Base-by-base conservation (phyloP, 2,329 filamentous ascomycete species). In the Fusarium hainanense region DNA sequence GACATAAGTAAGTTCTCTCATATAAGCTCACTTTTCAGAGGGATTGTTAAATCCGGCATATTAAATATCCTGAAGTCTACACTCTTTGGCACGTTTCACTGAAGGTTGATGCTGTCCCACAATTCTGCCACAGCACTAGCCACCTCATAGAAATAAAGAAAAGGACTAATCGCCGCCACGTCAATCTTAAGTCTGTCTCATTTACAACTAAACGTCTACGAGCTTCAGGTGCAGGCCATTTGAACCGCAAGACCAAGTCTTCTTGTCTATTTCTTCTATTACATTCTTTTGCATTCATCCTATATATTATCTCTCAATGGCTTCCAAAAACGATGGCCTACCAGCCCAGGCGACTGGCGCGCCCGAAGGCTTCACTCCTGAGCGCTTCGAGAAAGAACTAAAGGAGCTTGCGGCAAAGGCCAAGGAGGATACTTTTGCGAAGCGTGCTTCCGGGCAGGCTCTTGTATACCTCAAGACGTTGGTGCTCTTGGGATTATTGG, bases 341-440 rank as follows among this genome's bases (percentile, higher is more conserved):
- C 42, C 40, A 40, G 42, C 69, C 51, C 65, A 66, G 73, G 73
- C 71, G 68, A 55, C 70, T 68, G 68, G 58, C 58, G 55, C 69
- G 62, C 61, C 77, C 16, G 67, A 77, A 54, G 73, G 80, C 41
- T 82, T 84, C 74, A 85, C 84, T 6, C 83, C 83, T n/a, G 81
- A 86, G 63, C 81, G 80, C 50, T 88, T 88, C 72, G 85, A 88
- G 72, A 79, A 80, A 61, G 87, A 89, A 71, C 84, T 89, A 57
- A 81, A 84, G 69, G 74, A 79, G 37, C 82, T 89, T 14, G 85
- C 86, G 10, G 74, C 76, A 41, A 85, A 85, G 69, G 79, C 80
- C 43, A 75, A 74, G 51, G 66, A 68, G 27, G 73, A 79, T 64
- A 76, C 76, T 2, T 75, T 74, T 70, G 64, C 71, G 52, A 81